phyloP scores from a whole-genome alignment of 495 filamentous ascomycete species.

The Aspergillus sparsus region DNA sequence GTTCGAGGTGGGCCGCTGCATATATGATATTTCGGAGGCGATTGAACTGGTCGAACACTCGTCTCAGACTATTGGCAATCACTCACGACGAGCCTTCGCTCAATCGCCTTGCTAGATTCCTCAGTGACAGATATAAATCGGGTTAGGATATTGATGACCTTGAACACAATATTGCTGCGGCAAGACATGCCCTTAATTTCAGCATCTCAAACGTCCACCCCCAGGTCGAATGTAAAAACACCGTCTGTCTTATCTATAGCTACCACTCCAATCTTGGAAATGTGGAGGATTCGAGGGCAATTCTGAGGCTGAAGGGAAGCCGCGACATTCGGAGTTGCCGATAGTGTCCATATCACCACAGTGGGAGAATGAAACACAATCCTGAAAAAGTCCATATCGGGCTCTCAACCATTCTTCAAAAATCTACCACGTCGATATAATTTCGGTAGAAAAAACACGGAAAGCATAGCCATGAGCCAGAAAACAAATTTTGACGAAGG shows the following conservation, averaged over 20 bases:
- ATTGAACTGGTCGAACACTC: constrained; percentile 1
- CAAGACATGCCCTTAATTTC: constrained; percentile 5
- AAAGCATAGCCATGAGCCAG: too few relatives aligned
- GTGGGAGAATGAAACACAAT: too few relatives aligned
- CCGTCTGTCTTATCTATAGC: constrained; percentile 9
- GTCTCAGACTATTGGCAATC: constrained; percentile 2
- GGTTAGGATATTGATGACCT: constrained; percentile 3
- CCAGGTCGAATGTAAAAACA: constrained; percentile 12
- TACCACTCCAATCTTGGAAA: constrained; percentile 8
- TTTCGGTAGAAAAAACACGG: too few relatives aligned
- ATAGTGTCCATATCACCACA: too few relatives aligned
- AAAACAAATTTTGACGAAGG: too few relatives aligned
- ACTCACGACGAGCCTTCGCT: constrained; percentile 3
- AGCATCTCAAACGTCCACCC: not conserved
- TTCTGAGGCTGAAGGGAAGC: constrained; percentile 7
- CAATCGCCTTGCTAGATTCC: constrained; percentile 3
- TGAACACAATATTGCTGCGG: constrained; percentile 3
- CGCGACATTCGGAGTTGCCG: too few relatives aligned
- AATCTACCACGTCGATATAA: too few relatives aligned
- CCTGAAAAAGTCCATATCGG: too few relatives aligned
- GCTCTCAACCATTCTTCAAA: too few relatives aligned
- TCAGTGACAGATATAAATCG: constrained; percentile 1
- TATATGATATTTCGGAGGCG: constrained; percentile 8
- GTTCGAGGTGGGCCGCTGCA: constrained; percentile 7
- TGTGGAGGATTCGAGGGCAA: constrained; percentile 12